Conservation (phyloP, 2,329 filamentous ascomycete genomes). For the Truncatella angustata region DNA sequence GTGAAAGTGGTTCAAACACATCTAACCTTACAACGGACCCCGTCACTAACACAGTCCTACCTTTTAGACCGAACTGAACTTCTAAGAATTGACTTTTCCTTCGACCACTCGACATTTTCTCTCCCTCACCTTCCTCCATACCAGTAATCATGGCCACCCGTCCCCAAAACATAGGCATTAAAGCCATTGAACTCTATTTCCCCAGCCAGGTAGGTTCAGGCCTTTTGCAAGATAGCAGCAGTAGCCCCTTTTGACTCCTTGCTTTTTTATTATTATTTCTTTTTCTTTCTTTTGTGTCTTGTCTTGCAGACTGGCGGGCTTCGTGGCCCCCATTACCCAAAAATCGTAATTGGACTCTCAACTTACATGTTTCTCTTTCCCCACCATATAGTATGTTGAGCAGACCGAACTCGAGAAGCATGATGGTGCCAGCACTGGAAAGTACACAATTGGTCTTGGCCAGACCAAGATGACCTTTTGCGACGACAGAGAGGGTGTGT, state of each 20-base stretch:
- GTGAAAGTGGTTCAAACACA: slow-evolving; percentile 9
- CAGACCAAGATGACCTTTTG: slow-evolving; percentile 94
- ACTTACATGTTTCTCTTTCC: slow-evolving; percentile 19
- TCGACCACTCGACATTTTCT: background rate
- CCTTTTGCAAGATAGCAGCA: background rate
- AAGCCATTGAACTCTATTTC: slow-evolving; percentile 89
- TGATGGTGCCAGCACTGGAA: slow-evolving; percentile 77
- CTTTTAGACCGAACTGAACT: background rate
- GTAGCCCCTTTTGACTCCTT: background rate
- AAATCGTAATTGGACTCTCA: slow-evolving; percentile 16
- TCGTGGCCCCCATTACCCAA: slow-evolving; percentile 15
- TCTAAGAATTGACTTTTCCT: background rate
- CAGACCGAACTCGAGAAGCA: slow-evolving; percentile 82
- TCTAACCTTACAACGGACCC: background rate
- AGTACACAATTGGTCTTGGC: slow-evolving; percentile 88
- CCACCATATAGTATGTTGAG: slow-evolving; percentile 67
- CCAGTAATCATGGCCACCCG: slow-evolving; percentile 63
- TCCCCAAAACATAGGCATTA: slow-evolving; percentile 87
- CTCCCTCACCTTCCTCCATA: background rate
- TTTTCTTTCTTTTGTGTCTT: background rate
- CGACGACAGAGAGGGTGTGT: slow-evolving; percentile 80
- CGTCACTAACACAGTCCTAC: slow-evolving; percentile 2
- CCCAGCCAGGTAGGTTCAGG: slow-evolving; percentile 69
- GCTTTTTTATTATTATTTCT: background rate
- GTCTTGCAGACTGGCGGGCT: background rate